A percentile compares a stretch with the other conserved stretches of the same genome.
phyloP scores from a whole-genome alignment of 768 basidiomycete species.

The Cyclocybe cylindracea region DNA sequence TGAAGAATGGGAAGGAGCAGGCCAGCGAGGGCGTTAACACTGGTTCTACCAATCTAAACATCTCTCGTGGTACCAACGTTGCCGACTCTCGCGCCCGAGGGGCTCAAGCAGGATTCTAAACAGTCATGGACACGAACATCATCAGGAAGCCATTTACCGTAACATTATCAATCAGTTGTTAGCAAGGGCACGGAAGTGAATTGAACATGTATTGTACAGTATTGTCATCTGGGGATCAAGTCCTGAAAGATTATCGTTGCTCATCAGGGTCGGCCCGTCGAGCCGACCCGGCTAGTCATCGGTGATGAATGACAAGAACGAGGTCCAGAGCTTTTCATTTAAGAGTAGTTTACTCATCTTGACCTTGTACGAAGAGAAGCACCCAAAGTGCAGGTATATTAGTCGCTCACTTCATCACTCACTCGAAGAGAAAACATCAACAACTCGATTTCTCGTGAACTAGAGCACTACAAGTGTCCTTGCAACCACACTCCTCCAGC shows the following conservation, averaged over 20 bases:
- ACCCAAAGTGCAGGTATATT: too few species aligned
- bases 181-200: background rate
- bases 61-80: constrained; percentile 29
- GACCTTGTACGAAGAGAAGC: too few species aligned
- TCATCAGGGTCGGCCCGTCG: too few species aligned
- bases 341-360: too few species aligned
- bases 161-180: background rate
- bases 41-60: constrained; percentile 19
- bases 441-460: too few species aligned
- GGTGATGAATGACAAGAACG: too few species aligned
- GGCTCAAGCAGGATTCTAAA: constrained; percentile 7
- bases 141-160: background rate
- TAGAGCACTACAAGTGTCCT: too few species aligned
- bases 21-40: constrained; percentile 43
- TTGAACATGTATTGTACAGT: background rate
- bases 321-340: too few species aligned
- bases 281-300: too few species aligned
- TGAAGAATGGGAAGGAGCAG: constrained; percentile 66
- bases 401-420: too few species aligned
- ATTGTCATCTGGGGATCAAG: background rate
- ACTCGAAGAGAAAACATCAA: too few species aligned
- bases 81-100: constrained; percentile 44
- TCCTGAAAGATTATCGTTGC: background rate
- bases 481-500: too few species aligned
- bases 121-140: background rate